These are phyloP conservation scores for Nakazawaea holstii DNA, from an alignment of 805 yeast genomes.

Conservation along the genomic window DNA sequence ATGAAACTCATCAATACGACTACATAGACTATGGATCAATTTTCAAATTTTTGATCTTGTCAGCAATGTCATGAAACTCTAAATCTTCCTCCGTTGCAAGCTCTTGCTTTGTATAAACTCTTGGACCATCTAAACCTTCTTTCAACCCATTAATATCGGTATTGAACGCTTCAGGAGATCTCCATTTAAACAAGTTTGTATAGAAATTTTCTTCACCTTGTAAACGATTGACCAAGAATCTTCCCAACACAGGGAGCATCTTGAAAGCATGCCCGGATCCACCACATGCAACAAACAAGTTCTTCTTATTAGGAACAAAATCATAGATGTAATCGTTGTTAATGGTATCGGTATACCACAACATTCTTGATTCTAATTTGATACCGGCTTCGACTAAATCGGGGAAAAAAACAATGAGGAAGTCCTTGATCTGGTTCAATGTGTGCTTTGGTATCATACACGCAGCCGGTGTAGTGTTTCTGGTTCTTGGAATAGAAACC, in stretches of 20 bases:
- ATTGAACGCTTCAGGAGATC: slow-evolving; percentile 19
- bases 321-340: slow-evolving; percentile 26
- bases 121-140: slow-evolving; percentile 16
- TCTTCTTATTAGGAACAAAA: slow-evolving; percentile 25
- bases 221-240: slow-evolving; percentile 25
- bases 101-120: slow-evolving; percentile 13
- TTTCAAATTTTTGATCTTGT: slow-evolving; percentile 1
- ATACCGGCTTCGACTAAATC: slow-evolving; percentile 20
- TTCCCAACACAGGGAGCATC: slow-evolving; percentile 28
- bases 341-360: slow-evolving; percentile 29
- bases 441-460: slow-evolving; percentile 21
- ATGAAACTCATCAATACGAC: neutral
- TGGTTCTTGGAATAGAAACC: slow-evolving; percentile 27
- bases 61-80: slow-evolving; percentile 7
- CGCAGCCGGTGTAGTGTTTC: slow-evolving; percentile 18
- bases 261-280: slow-evolving; percentile 33
- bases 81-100: slow-evolving; percentile 18
- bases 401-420: slow-evolving; percentile 22
- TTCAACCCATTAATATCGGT: slow-evolving; percentile 25
- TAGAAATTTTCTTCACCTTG: slow-evolving; percentile 26
- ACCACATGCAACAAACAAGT: slow-evolving; percentile 27
- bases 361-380: slow-evolving; percentile 19
- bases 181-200: slow-evolving; percentile 28
- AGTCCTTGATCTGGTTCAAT: slow-evolving; percentile 21
- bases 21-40: slow-evolving; percentile 1